Evolutionary conservation across 2,329 filamentous ascomycete genomes (phyloP), one percentile per base, ranked within the genome.

Genomic region (Claviceps quebecensis): DNA sequence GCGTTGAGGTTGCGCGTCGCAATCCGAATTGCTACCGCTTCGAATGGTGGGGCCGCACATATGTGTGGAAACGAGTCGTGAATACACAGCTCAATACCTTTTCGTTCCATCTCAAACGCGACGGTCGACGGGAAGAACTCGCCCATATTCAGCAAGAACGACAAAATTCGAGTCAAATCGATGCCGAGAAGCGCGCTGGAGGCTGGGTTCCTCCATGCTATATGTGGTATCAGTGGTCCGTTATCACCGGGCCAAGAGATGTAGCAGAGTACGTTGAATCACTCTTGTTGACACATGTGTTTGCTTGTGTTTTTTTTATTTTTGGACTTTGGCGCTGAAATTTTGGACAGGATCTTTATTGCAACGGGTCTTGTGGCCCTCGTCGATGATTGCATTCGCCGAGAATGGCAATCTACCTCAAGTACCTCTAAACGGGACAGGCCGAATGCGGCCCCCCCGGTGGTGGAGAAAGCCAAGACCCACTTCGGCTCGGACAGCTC

Each of bases 201-300:
- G 87, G 87, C 52, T 97, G 91, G 89, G 76, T 97, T 23, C 86
- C 88, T 51, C 89, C 88, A 5, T 94, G 86, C 64, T 87, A 86
- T 60, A 83, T 97, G 81, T 90, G 87, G 81, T 87, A 97, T 64
- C 87, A 95, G 65, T 70, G 79, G 54, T 74, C 73, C 16, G 75
- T 93, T 54, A 74, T 93, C 57, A 72, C 77, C 36, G 81, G 78
- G 58, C 72, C 80, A 63, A 85, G 84, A 48, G 90, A 95, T 64
- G 80, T 94, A 61, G 87, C 88, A 55, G 90, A 96, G 88, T 94
- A 80, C 71, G 75, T 34, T 34, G 29, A 34, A 34, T 73, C 40
- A 26, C 0, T 41, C 5, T 22, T 41, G 9, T 41, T 6, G 29
- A 34, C 9, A 34, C 29, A 29, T 41, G n/a, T 22, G 8, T 13